phyloP scores from a whole-genome alignment of 208 protist species.

The Sergeia podlipaevii region DNA sequence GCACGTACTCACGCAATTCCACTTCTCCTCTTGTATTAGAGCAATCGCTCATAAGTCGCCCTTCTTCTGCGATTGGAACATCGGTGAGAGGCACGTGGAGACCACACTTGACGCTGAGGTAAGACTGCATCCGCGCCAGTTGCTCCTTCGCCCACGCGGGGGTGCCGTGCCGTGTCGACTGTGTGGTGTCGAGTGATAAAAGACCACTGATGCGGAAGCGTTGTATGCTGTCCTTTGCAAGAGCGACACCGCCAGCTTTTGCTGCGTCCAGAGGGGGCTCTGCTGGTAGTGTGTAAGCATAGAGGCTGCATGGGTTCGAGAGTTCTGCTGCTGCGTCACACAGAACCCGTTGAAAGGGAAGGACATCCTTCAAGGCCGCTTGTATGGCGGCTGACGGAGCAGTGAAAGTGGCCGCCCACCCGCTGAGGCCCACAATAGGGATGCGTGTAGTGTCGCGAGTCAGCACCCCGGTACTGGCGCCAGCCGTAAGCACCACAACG shows the following conservation, averaged over 20 bases:
- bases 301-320: conserved; percentile 27
- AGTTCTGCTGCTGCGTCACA: conserved; percentile 19
- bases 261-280: neutral
- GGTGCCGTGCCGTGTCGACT: neutral
- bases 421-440: conserved; percentile 62
- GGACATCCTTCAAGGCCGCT: neutral
- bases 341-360: neutral
- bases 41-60: too few relatives aligned
- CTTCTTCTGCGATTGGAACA: neutral
- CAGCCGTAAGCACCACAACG: conserved; percentile 74
- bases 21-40: too few relatives aligned
- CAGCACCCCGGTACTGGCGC: conserved; percentile 44
- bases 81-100: conserved; percentile 25
- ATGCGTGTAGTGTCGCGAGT: conserved; percentile 55
- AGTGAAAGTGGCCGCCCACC: conserved; percentile 29
- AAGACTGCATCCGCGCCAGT: conserved; percentile 48
- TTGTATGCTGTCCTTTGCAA: neutral
- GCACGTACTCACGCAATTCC: conserved; percentile 37
- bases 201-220: conserved; percentile 1
- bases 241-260: neutral
- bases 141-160: conserved; percentile 9
- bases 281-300: conserved; percentile 23
- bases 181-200: conserved; percentile 12
- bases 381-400: neutral
- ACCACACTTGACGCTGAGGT: conserved; percentile 49